Evolutionary conservation across 2,329 filamentous ascomycete species (phyloP), one percentile per base, ranked within the genome.

Genomic region (Samsoniella hepiali): DNA sequence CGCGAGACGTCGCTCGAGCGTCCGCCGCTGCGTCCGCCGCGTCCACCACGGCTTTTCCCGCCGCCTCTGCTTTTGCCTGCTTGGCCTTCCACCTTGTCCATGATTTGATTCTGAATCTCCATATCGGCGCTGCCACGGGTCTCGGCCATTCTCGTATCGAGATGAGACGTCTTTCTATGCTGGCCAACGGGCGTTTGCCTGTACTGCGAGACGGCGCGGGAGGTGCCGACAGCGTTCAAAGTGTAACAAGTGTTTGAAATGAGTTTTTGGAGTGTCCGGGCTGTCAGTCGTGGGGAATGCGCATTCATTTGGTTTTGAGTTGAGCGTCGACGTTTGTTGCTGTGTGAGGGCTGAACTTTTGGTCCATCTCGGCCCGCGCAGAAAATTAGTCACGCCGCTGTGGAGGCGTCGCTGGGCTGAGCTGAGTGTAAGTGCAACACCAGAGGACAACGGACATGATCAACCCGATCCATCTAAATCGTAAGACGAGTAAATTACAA

Each of bases 1-100:
- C 78, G 82, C 8, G 83, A 86, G 51, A 86, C 73, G 62, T 78
- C 75, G 51, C 72, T 70, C 64, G 75, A 71, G 3, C 74, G 67
- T 15, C 72, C 68, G 1, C 74, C 69, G 5, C 70, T 66, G 11
- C 73, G 67, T 6, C 74, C 73, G 44, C 72, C 67, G 5, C 58
- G 61, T 10, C 69, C 64, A 50, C 64, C 64, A n/a, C 64, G 68
- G 64, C 65, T n/a, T 71, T 57, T 66, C 40, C 68, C 63, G 44
- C 63, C 62, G 32, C 57, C 58, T 40, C 31, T 36, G 17, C 15
- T 67, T 36, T 31, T 29, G 13, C 54, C 45, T n/a, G 13, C 51
- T 40, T 49, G 59, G 2, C n/a, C 29, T 5, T 63, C 44, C 8
- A 45, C 53, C 44, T 57, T 63, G 36, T 63, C 5, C 53, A 58